Base-by-base conservation (phyloP, 768 basidiomycete genomes). In the Amanita polypyramis region DNA sequence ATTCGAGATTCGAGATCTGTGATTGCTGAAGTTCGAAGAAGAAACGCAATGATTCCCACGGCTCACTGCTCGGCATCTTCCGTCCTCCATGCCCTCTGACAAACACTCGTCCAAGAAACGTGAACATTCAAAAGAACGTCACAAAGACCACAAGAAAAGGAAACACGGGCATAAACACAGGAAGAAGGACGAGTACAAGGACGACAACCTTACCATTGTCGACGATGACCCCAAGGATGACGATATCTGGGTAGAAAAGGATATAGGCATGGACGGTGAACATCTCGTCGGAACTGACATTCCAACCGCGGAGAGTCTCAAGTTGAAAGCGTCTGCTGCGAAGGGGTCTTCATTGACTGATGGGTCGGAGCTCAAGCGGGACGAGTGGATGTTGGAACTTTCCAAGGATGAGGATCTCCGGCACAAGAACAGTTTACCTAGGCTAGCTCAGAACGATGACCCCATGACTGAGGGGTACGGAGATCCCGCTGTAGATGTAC, bases 161-260 rank as follows among this genome's bases (percentile, higher is more conserved):
- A 59, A 61, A 42, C 42, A 45, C 33, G 38, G 48, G 37, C 34
- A 41, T 34, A 40, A 55, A 32, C 42, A 44, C 54, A 69, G 65
- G 61, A 73, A 75, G 58, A 70, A 67, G 48, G 68, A 69, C 53
- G 70, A 62, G 35, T 65, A 69, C 32, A 68, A 62, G 20, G 66
- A 66, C 6, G 45, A 29, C 14, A 17, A 47, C 7, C 42, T 38
- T 54, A 71, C 63, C 49, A 61, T 76, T 45, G 62, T 83, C 21
- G 89, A 89, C 59, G 86, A 91, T 56, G 84, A 92, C 58, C 72
- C 74, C 12, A 69, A 79, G 52, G 82, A 80, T 59, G 79, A 82
- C 14, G 81, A 81, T 47, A 75, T 89, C 68, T 93, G 91, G 91
- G 75, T 82, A 19, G 92, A 92, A 68, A 90, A 88, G 70, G 87